phyloP scores from a whole-genome alignment of 495 filamentous ascomycete species.

The Daldinia bambusicola region DNA sequence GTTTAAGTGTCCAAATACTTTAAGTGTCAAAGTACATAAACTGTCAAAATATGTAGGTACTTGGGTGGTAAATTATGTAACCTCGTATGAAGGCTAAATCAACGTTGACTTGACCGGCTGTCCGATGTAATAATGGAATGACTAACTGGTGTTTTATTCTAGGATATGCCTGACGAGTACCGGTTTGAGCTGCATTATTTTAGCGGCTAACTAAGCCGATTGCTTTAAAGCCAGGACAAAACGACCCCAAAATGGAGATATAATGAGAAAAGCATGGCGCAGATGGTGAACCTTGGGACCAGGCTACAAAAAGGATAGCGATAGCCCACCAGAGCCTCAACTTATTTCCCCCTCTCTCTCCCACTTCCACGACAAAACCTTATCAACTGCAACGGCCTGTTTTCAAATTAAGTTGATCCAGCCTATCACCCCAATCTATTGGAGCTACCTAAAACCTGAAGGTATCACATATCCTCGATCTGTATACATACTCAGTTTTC shows the following conservation, averaged over 20 bases:
- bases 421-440: neutral
- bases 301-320: slow-evolving; percentile 15
- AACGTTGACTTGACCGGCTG: neutral
- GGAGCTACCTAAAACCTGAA: neutral
- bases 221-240: neutral
- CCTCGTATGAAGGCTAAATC: slow-evolving; percentile 1
- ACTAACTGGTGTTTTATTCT: neutral
- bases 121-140: neutral
- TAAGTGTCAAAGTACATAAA: too few species aligned
- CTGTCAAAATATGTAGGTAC: neutral
- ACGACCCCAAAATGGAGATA: neutral
- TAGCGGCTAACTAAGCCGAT: neutral
- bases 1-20: too few species aligned
- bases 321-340: slow-evolving; percentile 32
- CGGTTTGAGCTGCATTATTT: neutral
- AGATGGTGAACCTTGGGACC: slow-evolving; percentile 19
- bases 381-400: neutral
- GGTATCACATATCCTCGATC: neutral
- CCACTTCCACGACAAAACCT: neutral
- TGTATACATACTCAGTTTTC: neutral
- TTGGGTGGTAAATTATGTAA: neutral
- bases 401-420: neutral
- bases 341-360: neutral
- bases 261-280: slow-evolving; percentile 20
- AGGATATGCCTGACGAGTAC: neutral